These are phyloP conservation scores for Phytophthora sojae DNA, from an alignment of 352 stramenopile species.

Conservation along the genomic window DNA sequence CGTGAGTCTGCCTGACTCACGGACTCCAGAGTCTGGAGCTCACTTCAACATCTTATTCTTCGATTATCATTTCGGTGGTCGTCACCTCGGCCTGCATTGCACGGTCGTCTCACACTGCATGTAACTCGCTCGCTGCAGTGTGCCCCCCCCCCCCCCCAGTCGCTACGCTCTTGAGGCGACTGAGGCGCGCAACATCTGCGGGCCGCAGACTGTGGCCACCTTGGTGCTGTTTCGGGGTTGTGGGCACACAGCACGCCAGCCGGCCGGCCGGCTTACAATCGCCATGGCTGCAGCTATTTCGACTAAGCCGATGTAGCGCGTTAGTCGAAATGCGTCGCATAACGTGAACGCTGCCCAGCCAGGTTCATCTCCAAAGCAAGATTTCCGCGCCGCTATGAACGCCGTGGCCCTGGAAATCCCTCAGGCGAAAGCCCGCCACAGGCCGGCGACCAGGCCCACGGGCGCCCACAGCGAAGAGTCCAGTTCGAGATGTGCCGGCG, in stretches of 20 bases:
- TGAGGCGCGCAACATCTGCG: neutral
- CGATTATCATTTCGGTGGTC: slow-evolving; percentile 37
- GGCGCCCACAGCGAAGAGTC: slow-evolving; percentile 11
- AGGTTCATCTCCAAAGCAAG: neutral
- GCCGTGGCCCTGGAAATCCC: no score
- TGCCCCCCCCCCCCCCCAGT: neutral
- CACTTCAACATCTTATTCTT: slow-evolving; percentile 22
- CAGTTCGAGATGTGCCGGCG: slow-evolving; percentile 25
- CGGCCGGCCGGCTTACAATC: neutral
- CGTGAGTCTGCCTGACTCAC: neutral
- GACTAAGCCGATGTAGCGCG: neutral
- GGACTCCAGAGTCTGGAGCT: no score
- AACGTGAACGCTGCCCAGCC: neutral
- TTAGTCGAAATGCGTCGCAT: neutral
- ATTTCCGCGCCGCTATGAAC: neutral
- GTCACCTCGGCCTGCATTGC: slow-evolving; percentile 7
- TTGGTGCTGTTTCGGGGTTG: no score
- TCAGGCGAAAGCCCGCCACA: no score
- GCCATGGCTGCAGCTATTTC: neutral
- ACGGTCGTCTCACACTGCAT: neutral
- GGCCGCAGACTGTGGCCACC: no score
- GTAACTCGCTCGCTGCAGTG: neutral
- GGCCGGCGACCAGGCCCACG: neutral
- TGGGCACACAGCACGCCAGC: no score
- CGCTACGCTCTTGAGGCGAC: slow-evolving; percentile 2